phyloP scores from a whole-genome alignment of 2,329 filamentous ascomycete genomes.

The Byssothecium circinans region DNA sequence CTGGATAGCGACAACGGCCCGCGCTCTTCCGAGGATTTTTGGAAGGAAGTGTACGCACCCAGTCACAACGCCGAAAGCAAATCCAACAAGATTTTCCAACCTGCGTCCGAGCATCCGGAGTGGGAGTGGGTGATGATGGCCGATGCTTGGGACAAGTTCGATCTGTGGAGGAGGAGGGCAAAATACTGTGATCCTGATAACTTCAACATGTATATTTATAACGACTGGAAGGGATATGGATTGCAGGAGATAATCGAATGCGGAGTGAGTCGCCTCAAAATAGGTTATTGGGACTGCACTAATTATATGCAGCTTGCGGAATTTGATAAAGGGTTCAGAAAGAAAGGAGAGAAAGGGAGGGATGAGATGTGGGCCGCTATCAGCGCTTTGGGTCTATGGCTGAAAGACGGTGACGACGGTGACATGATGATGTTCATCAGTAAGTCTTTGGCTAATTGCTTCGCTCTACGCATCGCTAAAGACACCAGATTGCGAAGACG shows the following conservation, averaged over 20 bases:
- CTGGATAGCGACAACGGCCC: background rate
- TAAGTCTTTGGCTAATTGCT: background rate
- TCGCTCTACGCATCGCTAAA: background rate
- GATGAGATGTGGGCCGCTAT: conserved; percentile 22
- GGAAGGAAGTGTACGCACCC: conserved; percentile 4
- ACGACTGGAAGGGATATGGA: conserved; percentile 16
- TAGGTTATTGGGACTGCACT: conserved; percentile 10
- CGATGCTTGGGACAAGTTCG: conserved; percentile 9
- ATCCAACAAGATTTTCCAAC: conserved; percentile 5
- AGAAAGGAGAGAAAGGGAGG: conserved; percentile 4
- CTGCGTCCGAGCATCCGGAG: conserved; percentile 10
- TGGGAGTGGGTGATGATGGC: conserved; percentile 25
- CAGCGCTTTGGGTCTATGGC: conserved; percentile 17
- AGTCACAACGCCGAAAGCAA: conserved; percentile 9
- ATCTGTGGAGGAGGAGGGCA: background rate
- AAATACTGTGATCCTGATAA: conserved; percentile 18
- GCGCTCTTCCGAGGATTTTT: conserved; percentile 4
- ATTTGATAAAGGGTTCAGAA: conserved; percentile 15
- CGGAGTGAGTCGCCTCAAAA: conserved; percentile 2
- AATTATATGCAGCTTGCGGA: conserved; percentile 14
- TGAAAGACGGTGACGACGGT: conserved; percentile 1
- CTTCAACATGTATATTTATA: conserved; percentile 21
- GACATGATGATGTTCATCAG: conserved; percentile 4
- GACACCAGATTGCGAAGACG: conserved; percentile 16
- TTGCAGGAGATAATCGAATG: conserved; percentile 18